Percentiles rank a stretch among this genome's conserved stretches.
Evolutionary conservation across 148 eudicot species (phyloP).

Genomic region (Tetragonia tetragonoides): DNA sequence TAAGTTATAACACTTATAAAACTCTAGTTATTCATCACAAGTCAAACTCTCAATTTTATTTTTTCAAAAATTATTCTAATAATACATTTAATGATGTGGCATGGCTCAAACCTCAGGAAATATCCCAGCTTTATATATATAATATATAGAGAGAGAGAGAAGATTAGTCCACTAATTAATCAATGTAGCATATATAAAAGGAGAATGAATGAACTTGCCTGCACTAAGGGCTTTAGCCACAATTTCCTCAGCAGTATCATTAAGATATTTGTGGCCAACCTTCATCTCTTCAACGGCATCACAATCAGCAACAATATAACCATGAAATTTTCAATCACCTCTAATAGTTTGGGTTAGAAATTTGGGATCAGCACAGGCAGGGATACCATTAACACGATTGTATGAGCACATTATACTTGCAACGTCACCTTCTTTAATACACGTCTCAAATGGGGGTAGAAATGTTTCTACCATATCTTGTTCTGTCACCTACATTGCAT

Average conservation of each 20-base stretch:
- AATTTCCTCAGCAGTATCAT: conserved; percentile 33
- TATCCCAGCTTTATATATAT: too few species aligned
- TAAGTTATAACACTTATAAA: too few species aligned
- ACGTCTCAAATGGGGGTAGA: conserved; percentile 34
- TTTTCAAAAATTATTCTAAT: too few species aligned
- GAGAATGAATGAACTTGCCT: conserved; percentile 11
- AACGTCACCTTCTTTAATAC: conserved; percentile 37
- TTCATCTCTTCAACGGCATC: conserved; percentile 39
- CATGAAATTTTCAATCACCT: conserved; percentile 36
- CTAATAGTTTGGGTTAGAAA: conserved; percentile 19
- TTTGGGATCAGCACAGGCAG: neutral
- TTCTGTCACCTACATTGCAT: conserved; percentile 27
- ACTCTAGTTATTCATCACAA: too few species aligned
- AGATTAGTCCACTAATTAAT: too few species aligned
- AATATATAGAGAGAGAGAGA: too few species aligned
- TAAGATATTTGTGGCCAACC: conserved; percentile 21
- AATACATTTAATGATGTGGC: too few species aligned
- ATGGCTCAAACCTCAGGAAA: too few species aligned
- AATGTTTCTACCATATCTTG: conserved; percentile 44
- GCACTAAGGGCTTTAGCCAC: conserved; percentile 26
- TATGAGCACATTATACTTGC: conserved; percentile 42
- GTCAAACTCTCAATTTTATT: too few species aligned
- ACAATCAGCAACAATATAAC: conserved; percentile 40
- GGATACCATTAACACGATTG: conserved; percentile 29
- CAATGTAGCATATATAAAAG: too few species aligned